Base-by-base conservation (phyloP, 2,329 filamentous ascomycete species). In the Cladosporium sp. region DNA sequence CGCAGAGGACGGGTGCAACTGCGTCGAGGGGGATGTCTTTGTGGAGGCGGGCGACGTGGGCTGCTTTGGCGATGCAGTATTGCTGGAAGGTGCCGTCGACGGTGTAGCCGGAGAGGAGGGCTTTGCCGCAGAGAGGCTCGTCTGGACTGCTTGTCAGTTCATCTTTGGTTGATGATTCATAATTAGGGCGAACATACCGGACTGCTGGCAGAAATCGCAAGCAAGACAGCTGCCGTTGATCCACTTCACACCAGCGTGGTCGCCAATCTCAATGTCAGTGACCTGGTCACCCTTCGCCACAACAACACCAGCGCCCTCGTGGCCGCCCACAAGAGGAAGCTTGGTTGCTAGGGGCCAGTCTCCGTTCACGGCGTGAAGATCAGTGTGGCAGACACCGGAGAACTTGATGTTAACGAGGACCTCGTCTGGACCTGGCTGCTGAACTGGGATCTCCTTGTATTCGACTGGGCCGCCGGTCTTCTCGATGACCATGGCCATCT, bases 31-130 rank as follows among this genome's bases (percentile, higher is more conserved):
- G 83, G 68, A 89, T 86, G 18, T 90, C 87, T 79, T 93, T 90
- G 70, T 91, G 91, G 69, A 97, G 89, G 71, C 89, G 88, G 30
- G 92, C 91, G 18, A 95, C 88, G 78, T 96, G 91, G 21, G 90
- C 87, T 18, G 92, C 93, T 79, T 96, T 96, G 71, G 89, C 93
- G 71, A 97, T 87, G 77, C 86, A 88, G 82, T 96, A 97, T 83
- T 97, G 89, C 83, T 97, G 93, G 86, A 97, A 97, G 49, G 89
- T 89, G 34, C 93, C 93, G 77, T 97, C 91, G 76, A 97, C 92
- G 5, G 92, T 96, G 85, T 96, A 97, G 65, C 94, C 94, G 0
- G 92, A 96, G 48, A 97, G 86, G 39, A 85, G 81, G 28, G 91
- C 87, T 66, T 91, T 82, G 18, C 85, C 79, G 82, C 94, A 98